Evolutionary conservation across 768 basidiomycete genomes (phyloP).

Genomic region (Plicaturopsis crispa): DNA sequence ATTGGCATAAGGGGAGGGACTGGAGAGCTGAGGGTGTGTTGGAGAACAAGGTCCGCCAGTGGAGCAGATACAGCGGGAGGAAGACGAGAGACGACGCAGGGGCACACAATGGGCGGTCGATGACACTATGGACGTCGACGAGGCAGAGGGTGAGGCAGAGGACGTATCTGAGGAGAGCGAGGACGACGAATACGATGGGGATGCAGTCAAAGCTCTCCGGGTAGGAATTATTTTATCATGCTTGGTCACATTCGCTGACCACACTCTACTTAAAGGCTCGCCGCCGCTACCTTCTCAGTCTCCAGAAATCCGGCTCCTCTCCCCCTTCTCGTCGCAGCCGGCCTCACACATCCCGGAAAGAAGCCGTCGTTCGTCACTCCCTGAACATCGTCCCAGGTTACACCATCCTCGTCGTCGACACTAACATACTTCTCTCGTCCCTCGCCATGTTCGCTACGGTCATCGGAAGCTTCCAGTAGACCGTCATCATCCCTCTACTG

Average conservation of each 20-base stretch:
- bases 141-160: conserved; percentile 36
- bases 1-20: conserved; percentile 48
- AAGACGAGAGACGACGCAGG: conserved; percentile 59
- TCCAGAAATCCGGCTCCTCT: conserved; percentile 41
- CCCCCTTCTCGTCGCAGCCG: conserved; percentile 17
- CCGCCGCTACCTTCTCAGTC: conserved; percentile 60
- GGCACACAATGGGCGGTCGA: conserved; percentile 60
- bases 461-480: conserved; percentile 79
- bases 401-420: conserved; percentile 87
- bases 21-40: conserved; percentile 63
- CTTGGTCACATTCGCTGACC: too few species aligned
- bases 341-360: conserved; percentile 20
- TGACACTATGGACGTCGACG: conserved; percentile 66
- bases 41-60: conserved; percentile 57
- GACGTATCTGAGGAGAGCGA: conserved; percentile 31
- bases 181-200: conserved; percentile 61
- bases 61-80: conserved; percentile 58
- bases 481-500: conserved; percentile 84
- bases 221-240: conserved; percentile 41
- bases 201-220: conserved; percentile 76
- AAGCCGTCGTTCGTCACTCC: conserved; percentile 26
- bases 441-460: conserved; percentile 65
- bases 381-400: conserved; percentile 74
- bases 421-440: conserved; percentile 88
- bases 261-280: conserved; percentile 47